Evolutionary conservation across 78 protist species (phyloP).

Genomic region (Dictyostelium firmibasis): DNA sequence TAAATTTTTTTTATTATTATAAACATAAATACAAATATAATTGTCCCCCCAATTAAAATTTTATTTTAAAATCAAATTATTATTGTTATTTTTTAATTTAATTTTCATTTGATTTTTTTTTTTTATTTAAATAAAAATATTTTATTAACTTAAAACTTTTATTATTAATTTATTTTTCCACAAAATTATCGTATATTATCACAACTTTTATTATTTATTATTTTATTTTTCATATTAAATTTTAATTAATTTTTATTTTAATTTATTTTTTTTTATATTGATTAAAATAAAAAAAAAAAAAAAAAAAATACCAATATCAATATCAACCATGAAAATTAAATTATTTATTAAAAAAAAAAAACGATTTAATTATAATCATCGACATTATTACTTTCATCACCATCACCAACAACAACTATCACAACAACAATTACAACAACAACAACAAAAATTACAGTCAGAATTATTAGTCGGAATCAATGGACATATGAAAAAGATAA

Average conservation of each 20-base stretch:
- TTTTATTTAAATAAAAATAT: not conserved
- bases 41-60: not conserved
- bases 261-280: not conserved
- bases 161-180: slow-evolving; percentile 1
- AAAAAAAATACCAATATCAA: not conserved
- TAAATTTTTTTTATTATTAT: not conserved
- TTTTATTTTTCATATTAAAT: no score
- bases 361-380: not conserved
- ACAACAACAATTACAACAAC: not conserved
- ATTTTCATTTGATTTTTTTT: not conserved
- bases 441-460: slow-evolving; percentile 9
- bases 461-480: slow-evolving; percentile 27
- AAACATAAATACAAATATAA: not conserved
- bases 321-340: not conserved
- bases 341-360: slow-evolving; percentile 4
- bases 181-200: not conserved
- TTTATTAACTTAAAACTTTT: not conserved
- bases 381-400: not conserved
- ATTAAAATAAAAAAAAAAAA: not conserved
- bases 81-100: not conserved
- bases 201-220: no score
- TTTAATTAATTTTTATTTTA: not conserved
- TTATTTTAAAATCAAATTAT: not conserved
- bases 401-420: not conserved
- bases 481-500: slow-evolving; percentile 48